Conservation (phyloP, 345 rosid species). For the Luvunga scandens region DNA sequence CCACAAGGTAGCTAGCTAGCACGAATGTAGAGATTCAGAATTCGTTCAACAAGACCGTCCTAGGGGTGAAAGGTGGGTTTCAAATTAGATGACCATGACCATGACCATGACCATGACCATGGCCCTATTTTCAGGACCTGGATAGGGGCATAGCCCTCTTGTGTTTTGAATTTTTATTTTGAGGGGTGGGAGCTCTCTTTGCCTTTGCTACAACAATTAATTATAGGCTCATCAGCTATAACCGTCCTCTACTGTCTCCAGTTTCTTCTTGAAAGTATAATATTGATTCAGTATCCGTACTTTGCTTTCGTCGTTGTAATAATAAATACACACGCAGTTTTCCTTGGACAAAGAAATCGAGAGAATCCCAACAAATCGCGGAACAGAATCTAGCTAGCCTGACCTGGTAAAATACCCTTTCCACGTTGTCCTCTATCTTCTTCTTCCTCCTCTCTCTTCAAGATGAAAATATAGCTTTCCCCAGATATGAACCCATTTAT, state of each 20-base stretch:
- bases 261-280: background rate
- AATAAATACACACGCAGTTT: background rate
- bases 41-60: background rate
- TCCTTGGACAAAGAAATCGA: background rate
- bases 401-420: background rate
- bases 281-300: no score
- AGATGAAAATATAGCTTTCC: no score
- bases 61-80: no score
- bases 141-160: no score
- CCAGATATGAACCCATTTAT: no score
- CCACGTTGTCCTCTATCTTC: no score
- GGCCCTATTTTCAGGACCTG: no score
- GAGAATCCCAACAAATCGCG: background rate
- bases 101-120: background rate
- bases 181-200: background rate
- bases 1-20: background rate
- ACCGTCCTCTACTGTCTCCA: background rate
- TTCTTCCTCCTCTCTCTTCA: no score
- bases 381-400: background rate
- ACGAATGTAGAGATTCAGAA: background rate
- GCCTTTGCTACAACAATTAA: background rate
- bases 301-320: no score
- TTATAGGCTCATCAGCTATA: background rate
- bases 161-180: no score
- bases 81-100: no score